A percentile compares a stretch with the other conserved stretches of the same genome.
These are phyloP conservation scores for Aristolochia fimbriata DNA, from an alignment of 164 flowering plant genomes.

Conservation along the genomic window DNA sequence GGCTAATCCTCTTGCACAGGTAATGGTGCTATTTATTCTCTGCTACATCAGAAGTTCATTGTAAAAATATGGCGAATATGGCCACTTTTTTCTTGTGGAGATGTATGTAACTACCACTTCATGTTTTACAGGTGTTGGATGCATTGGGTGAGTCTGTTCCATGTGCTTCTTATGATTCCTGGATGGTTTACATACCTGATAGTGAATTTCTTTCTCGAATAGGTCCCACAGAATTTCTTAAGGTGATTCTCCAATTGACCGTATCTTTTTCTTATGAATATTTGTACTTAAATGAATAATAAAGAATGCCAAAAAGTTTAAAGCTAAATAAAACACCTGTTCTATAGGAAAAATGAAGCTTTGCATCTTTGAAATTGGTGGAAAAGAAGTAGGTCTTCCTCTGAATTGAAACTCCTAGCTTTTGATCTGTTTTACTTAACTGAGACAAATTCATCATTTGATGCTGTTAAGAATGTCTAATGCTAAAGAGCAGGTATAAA, in stretches of 20 bases:
- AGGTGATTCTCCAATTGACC: slow-evolving; percentile 29
- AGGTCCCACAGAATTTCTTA: slow-evolving; percentile 84
- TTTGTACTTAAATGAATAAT: not conserved
- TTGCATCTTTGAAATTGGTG: too few species aligned
- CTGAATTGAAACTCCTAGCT: not conserved
- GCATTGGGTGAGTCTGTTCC: slow-evolving; percentile 83
- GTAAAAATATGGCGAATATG: too few species aligned
- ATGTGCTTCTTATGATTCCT: slow-evolving; percentile 77
- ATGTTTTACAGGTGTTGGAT: slow-evolving; percentile 62
- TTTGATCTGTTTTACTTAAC: not conserved
- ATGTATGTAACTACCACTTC: too few species aligned
- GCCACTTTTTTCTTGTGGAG: too few species aligned
- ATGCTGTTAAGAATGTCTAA: too few species aligned
- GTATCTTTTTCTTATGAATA: not conserved
- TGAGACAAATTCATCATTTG: not conserved
- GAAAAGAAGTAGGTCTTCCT: not conserved
- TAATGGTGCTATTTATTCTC: slow-evolving; percentile 8
- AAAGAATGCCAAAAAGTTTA: not conserved
- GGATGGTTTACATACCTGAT: slow-evolving; percentile 97
- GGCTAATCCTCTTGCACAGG: slow-evolving; percentile 95
- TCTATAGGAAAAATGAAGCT: too few species aligned
- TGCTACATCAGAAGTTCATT: not conserved
- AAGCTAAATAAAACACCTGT: too few species aligned
- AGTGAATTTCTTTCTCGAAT: slow-evolving; percentile 86
- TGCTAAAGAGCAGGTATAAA: too few species aligned